Percentiles rank a stretch among this genome's conserved stretches.
These are phyloP conservation scores for Fonsecaea multimorphosa DNA, from an alignment of 2,329 filamentous ascomycete genomes.

Conservation along the genomic window DNA sequence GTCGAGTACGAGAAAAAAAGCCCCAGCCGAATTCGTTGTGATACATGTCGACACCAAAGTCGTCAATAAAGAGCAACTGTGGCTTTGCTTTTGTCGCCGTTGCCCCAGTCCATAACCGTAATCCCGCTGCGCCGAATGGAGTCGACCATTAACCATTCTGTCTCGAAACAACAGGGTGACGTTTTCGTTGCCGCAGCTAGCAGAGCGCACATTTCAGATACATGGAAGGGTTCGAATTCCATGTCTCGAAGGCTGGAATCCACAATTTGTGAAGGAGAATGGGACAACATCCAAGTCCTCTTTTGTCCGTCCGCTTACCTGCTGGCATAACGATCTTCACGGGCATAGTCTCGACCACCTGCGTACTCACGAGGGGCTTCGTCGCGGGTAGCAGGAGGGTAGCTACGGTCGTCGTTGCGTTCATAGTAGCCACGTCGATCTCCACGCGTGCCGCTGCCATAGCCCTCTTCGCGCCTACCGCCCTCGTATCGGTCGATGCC, in stretches of 20 bases:
- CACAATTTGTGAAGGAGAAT: conserved; percentile 18
- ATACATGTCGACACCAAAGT: conserved; percentile 35
- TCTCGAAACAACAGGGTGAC: conserved; percentile 32
- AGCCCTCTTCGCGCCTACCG: conserved; percentile 48
- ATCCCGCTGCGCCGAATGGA: conserved; percentile 33
- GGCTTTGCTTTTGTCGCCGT: conserved; percentile 26
- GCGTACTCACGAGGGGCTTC: conserved; percentile 39
- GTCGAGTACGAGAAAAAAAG: conserved; percentile 35
- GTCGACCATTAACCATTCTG: conserved; percentile 30
- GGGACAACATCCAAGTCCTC: conserved; percentile 15
- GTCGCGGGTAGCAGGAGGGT: conserved; percentile 35
- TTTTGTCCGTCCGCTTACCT: conserved; percentile 29
- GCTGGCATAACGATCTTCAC: conserved; percentile 39
- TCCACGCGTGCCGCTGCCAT: conserved; percentile 51
- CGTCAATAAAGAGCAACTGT: conserved; percentile 31
- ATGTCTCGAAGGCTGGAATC: conserved; percentile 18
- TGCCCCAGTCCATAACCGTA: conserved; percentile 32
- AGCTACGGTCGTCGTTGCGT: conserved; percentile 34
- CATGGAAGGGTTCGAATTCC: conserved; percentile 34
- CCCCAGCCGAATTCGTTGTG: conserved; percentile 35
- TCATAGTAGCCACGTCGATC: conserved; percentile 47
- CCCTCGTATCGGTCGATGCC: conserved; percentile 57
- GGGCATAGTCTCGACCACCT: conserved; percentile 38
- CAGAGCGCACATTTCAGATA: conserved; percentile 32
- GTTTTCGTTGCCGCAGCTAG: conserved; percentile 33